phyloP scores from a whole-genome alignment of 352 stramenopile species.

The Pythium apleroticum region DNA sequence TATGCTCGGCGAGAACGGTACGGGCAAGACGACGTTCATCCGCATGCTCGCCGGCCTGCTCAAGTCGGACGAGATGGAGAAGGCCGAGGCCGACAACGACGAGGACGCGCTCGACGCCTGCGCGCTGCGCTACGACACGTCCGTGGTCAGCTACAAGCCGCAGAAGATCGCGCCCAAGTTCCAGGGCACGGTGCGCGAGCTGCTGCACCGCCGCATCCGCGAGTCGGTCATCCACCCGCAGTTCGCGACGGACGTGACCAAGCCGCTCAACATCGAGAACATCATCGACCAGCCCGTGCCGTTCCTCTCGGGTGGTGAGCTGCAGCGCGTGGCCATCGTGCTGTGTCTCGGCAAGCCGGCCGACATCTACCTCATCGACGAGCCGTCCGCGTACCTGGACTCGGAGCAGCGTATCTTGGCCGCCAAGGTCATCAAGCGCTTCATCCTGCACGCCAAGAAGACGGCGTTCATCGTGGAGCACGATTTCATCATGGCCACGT shows the following conservation, averaged over 20 bases:
- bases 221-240: conserved; percentile 98
- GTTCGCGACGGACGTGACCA: conserved; percentile 99
- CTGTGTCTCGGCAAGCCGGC: conserved; percentile 97
- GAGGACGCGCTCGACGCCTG: conserved; percentile 74
- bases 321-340: conserved; percentile 98
- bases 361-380: conserved; percentile 99
- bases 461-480: conserved; percentile 99
- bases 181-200: conserved; percentile 95
- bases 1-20: conserved; percentile 99
- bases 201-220: conserved; percentile 98
- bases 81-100: conserved; percentile 69
- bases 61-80: conserved; percentile 97
- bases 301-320: conserved; percentile 97
- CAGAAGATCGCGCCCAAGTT: conserved; percentile 98
- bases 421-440: conserved; percentile 99
- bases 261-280: conserved; percentile 96
- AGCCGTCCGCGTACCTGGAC: conserved; percentile 99
- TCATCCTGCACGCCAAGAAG: conserved; percentile 99
- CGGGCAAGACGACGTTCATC: conserved; percentile 99
- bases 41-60: conserved; percentile 98
- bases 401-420: conserved; percentile 99
- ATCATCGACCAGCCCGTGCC: conserved; percentile 99
- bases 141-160: conserved; percentile 97
- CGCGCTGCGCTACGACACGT: conserved; percentile 80
- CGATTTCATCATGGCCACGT: conserved; percentile 99